Evolutionary conservation across 1,284 basidiomycete genomes (phyloP).

Genomic region (Cryptococcus sp.): DNA sequence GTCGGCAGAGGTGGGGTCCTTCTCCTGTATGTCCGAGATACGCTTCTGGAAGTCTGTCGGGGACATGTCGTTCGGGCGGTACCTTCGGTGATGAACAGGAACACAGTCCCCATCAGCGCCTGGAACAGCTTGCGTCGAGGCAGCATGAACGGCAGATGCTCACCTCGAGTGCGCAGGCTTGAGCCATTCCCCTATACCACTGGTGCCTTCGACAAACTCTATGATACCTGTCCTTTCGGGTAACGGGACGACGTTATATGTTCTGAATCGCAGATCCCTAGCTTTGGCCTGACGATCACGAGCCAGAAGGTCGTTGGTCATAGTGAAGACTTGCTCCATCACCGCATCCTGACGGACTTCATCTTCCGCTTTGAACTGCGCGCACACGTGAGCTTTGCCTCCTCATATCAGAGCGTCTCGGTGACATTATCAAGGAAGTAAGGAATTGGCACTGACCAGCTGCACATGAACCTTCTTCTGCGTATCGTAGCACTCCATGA

Average conservation of each 20-base stretch:
- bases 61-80: conserved; percentile 3
- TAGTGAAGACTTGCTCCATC: conserved; percentile 96
- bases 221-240: conserved; percentile 79
- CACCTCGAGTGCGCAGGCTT: conserved; percentile 64
- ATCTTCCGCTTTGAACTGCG: conserved; percentile 88
- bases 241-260: conserved; percentile 87
- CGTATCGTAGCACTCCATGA: conserved; percentile 68
- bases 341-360: conserved; percentile 96
- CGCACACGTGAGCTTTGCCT: background rate
- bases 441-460: conserved; percentile 61
- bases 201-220: conserved; percentile 86
- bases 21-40: conserved; percentile 41
- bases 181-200: conserved; percentile 68
- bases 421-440: background rate
- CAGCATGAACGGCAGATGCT: conserved; percentile 14
- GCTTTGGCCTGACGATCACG: conserved; percentile 73
- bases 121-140: no score
- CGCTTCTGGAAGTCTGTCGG: conserved; percentile 25
- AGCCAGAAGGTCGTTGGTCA: conserved; percentile 78
- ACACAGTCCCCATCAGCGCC: no score
- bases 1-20: conserved; percentile 34
- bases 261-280: conserved; percentile 73
- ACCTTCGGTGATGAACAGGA: background rate
- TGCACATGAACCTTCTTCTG: conserved; percentile 75
- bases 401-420: background rate